Conservation (phyloP, 1,284 basidiomycete genomes). For the Leccinum laetum region DNA sequence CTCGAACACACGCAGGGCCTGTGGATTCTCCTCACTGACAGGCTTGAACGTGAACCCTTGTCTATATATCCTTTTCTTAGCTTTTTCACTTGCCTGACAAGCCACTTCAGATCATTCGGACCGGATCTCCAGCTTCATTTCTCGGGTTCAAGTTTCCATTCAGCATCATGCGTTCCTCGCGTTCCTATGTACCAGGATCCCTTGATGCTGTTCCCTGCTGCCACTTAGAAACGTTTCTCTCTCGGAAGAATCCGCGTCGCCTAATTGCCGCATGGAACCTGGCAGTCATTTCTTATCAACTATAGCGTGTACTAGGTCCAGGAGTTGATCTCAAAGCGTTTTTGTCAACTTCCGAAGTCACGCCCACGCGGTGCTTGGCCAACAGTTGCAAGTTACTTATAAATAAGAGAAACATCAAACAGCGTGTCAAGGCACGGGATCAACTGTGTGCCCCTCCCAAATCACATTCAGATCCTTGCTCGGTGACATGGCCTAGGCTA, state of each 20-base stretch:
- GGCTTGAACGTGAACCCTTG: slow-evolving; percentile 40
- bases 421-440: not conserved
- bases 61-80: slow-evolving; percentile 17
- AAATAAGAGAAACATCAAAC: not conserved
- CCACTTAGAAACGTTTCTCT: slow-evolving; percentile 67
- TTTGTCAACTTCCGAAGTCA: not conserved
- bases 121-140: slow-evolving; percentile 42
- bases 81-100: slow-evolving; percentile 13
- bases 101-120: slow-evolving; percentile 61
- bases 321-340: not conserved
- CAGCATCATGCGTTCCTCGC: slow-evolving; percentile 38
- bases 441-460: not conserved
- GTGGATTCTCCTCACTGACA: slow-evolving; percentile 49
- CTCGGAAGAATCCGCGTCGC: slow-evolving; percentile 75
- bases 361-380: not conserved
- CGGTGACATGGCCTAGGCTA: not conserved
- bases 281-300: slow-evolving; percentile 32
- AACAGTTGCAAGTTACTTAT: not conserved
- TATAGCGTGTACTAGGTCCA: not conserved
- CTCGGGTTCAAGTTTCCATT: slow-evolving; percentile 68
- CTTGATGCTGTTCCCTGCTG: slow-evolving; percentile 39
- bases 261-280: slow-evolving; percentile 70
- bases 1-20: slow-evolving; percentile 61
- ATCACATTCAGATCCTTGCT: not conserved
- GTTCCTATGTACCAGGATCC: not conserved